Evolutionary conservation across 805 yeast species (phyloP).

Genomic region (Wickerhamomyces mucosus): DNA sequence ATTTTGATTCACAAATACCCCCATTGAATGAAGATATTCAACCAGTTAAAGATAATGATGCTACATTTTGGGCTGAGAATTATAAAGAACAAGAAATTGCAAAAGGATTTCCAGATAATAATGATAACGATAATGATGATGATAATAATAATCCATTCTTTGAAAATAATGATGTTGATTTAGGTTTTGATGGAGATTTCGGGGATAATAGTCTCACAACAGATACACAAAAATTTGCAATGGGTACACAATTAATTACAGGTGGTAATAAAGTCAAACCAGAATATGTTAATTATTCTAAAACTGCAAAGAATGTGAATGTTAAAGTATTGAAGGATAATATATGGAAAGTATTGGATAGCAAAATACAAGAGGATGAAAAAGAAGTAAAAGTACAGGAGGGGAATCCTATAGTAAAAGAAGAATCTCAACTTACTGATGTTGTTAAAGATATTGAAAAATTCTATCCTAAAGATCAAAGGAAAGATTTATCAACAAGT

Average conservation of each 20-base stretch:
- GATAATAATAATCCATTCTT: constrained; percentile 22
- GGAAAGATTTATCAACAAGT: constrained; percentile 70
- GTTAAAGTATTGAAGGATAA: constrained; percentile 65
- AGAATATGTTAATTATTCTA: constrained; percentile 48
- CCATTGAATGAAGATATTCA: too few relatives aligned
- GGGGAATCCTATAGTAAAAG: constrained; percentile 1
- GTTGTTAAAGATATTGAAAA: constrained; percentile 40
- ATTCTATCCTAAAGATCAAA: constrained; percentile 46
- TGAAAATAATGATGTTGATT: constrained; percentile 4
- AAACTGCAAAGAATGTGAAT: constrained; percentile 72
- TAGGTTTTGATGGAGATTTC: constrained; percentile 17
- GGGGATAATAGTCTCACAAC: constrained; percentile 5
- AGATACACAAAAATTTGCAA: constrained; percentile 8
- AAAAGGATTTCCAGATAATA: constrained; percentile 24
- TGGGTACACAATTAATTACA: constrained; percentile 21
- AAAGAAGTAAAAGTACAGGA: constrained; percentile 1
- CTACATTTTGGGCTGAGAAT: constrained; percentile 63
- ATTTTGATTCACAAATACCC: too few relatives aligned
- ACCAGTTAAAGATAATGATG: constrained; percentile 39
- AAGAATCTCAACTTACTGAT: constrained; percentile 27
- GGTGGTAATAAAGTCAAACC: constrained; percentile 25
- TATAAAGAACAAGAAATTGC: constrained; percentile 35
- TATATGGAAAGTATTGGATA: constrained; percentile 51
- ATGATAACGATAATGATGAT: constrained; percentile 20
- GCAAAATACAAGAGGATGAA: neutral